Evolutionary conservation across 1,284 basidiomycete genomes (phyloP), one percentile per base, ranked within the genome.

Genomic region (Takashimella koratensis): DNA sequence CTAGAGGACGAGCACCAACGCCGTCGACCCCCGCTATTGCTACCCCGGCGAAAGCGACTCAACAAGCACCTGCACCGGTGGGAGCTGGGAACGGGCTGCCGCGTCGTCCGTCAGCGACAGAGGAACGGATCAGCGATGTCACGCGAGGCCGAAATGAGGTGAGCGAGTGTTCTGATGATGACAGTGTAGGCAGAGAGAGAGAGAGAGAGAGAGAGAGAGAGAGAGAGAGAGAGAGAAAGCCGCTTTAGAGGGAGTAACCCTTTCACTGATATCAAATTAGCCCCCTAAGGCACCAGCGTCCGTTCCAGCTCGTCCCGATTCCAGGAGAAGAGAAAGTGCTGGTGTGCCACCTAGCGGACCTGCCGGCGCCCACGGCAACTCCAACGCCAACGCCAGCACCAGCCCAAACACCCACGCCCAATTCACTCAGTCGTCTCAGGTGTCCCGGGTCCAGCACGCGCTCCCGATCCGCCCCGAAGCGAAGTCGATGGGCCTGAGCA

Each of bases 1-100:
- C n/a, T n/a, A n/a, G n/a, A n/a, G n/a, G n/a, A n/a, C n/a, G n/a
- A n/a, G n/a, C n/a, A 26, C 24, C 16, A 19, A 13, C n/a, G 24
- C 5, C 19, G 61, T 57, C 41, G 23, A 62, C 5, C 42, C 63
- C 62, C 30, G 54, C 62, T 20, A 5, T n/a, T 30, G 25, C 25
- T 21, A 30, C 16, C 26, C 12, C n/a, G 25, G 5, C 23, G 64
- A 59, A 42, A 22, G 62, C 5, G 43, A 65, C 62, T 25, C 52
- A 63, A 3, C 60, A 62, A 43, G 36, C 60, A 5, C 64, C 62
- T 13, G 16, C 55, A 49, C 13, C 23, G 16, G 41, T 43, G 19
- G 45, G 56, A 23, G 5, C 53, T 20, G 3, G 39, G 41, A 49
- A 52, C 26, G 51, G 21, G 45, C 21, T 8, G 43, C 36, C 27